phyloP scores from a whole-genome alignment of 2,329 filamentous ascomycete species.

The Coniochaeta ligniaria region DNA sequence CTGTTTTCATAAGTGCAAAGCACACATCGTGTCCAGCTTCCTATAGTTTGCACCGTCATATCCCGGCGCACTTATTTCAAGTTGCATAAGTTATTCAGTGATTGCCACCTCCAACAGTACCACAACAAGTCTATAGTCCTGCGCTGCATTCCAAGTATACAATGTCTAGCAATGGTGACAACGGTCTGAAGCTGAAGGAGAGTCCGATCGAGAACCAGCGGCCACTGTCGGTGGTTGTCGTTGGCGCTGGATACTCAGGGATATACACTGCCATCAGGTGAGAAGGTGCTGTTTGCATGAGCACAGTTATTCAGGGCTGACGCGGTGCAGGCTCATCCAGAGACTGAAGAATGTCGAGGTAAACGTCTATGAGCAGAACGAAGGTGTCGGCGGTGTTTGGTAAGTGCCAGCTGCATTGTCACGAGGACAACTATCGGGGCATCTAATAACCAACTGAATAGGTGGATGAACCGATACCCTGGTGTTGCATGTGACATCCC shows the following conservation, averaged over 20 bases:
- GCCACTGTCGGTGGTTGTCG: slow-evolving; percentile 22
- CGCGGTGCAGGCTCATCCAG: slow-evolving; percentile 8
- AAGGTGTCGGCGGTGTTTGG: slow-evolving; percentile 25
- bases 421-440: neutral
- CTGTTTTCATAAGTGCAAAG: neutral
- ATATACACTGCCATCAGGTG: slow-evolving; percentile 23
- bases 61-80: neutral
- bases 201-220: slow-evolving; percentile 22
- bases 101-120: neutral
- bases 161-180: neutral
- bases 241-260: slow-evolving; percentile 25
- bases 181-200: slow-evolving; percentile 11
- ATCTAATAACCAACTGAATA: neutral
- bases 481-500: slow-evolving; percentile 26
- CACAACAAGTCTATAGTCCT: neutral
- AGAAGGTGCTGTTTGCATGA: neutral
- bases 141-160: neutral
- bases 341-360: slow-evolving; percentile 23
- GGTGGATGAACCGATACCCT: neutral
- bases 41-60: neutral
- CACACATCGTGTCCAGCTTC: neutral
- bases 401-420: slow-evolving; percentile 7
- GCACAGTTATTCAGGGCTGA: neutral
- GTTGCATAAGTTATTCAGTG: neutral
- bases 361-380: slow-evolving; percentile 26